Base-by-base conservation (phyloP, 1,284 basidiomycete genomes). In the Meripilus lineatus region DNA sequence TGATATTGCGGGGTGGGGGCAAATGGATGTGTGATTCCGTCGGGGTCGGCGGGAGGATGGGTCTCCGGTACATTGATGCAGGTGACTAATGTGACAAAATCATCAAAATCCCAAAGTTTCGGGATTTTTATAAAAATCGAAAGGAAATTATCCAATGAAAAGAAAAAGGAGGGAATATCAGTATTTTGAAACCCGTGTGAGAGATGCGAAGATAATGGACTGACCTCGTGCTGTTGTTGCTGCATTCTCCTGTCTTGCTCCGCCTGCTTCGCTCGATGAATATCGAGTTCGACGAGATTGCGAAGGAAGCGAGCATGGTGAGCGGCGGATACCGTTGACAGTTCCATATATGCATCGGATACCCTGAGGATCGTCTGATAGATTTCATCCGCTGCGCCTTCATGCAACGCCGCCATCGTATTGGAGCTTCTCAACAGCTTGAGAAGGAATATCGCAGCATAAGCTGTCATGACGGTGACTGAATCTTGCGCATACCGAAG, bases 401-500 rank as follows among this genome's bases (percentile, higher is more conserved):
- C 75, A 38, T 72, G 70, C 40, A 87, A 64, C 53, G 78, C 75
- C 33, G 73, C 62, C 40, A 71, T 59, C 2, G 75, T 75, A 46
- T 70, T 77, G 10, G 79, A 69, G 51, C 72, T 78, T 24, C 84
- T 80, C 32, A 87, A 69, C 42, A 88, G 72, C 84, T 74, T 82
- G 46, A 90, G 65, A 44, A 90, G 64, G 59, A 88, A 82, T 32
- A 90, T 79, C 18, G 87, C 84, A 44, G 83, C 78, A 57, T 90
- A 90, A 13, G 86, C 88, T 11, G 84, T 85, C 87, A 90, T 90
- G 36, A 85, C 75, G 4, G 83, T 81, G 48, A 87, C 77, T 3
- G 84, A 81, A 57, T 90, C 88, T 65, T 90, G 88, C 8, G 83
- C 76, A 53, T 90, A 90, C 42, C 81, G 81, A 85, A 90, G 72